Evolutionary conservation across 352 stramenopile species (phyloP).

Genomic region (Globisporangium orthogonon): DNA sequence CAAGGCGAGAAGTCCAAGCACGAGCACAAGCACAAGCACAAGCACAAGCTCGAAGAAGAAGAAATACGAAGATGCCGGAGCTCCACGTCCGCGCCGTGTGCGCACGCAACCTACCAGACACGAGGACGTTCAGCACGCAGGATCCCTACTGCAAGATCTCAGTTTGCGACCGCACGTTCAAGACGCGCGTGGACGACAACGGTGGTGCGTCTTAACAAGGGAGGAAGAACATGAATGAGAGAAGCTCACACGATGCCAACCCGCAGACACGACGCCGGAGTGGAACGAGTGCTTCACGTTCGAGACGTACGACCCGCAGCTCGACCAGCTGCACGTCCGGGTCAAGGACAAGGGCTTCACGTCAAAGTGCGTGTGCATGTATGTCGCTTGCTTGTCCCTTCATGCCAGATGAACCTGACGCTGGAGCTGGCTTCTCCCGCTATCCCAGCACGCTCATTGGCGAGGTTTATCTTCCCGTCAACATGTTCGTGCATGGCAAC

Average conservation of each 20-base stretch:
- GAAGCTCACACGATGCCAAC: no score
- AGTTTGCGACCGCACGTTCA: slow-evolving; percentile 55
- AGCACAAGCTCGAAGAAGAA: neutral
- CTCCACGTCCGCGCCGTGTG: slow-evolving; percentile 75
- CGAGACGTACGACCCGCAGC: slow-evolving; percentile 57
- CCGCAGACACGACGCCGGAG: slow-evolving; percentile 51
- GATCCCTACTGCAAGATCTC: slow-evolving; percentile 77
- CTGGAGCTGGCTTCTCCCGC: neutral
- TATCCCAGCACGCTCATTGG: slow-evolving; percentile 56
- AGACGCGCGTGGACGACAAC: slow-evolving; percentile 81
- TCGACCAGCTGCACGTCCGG: slow-evolving; percentile 65
- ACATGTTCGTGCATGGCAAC: slow-evolving; percentile 58
- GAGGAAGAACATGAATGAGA: no score
- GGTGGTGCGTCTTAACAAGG: slow-evolving; percentile 31
- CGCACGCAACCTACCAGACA: slow-evolving; percentile 73
- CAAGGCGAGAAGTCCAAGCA: neutral
- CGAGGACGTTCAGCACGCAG: slow-evolving; percentile 80
- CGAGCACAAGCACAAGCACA: neutral
- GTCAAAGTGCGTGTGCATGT: slow-evolving; percentile 18
- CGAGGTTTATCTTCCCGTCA: slow-evolving; percentile 65
- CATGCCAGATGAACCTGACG: no score
- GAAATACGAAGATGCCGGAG: slow-evolving; percentile 29
- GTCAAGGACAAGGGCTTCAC: slow-evolving; percentile 86
- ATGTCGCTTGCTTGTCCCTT: neutral
- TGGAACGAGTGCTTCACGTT: slow-evolving; percentile 86